Conservation (phyloP, 2,329 filamentous ascomycete genomes). For the Monilinia polystroma region DNA sequence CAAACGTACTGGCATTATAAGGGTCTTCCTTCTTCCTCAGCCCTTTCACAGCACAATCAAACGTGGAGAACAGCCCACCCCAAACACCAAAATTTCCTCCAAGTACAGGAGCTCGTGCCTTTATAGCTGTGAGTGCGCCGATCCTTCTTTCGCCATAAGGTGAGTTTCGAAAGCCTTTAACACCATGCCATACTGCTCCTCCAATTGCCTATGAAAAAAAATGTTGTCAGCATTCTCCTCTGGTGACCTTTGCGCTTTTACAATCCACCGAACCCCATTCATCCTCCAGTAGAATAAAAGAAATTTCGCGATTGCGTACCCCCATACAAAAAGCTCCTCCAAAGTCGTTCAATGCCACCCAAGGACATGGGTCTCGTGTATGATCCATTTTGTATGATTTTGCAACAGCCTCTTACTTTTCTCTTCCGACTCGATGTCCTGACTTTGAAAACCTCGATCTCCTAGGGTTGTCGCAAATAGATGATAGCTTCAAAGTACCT, state of each 20-base stretch:
- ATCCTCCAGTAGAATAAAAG: background rate
- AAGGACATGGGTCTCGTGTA: conserved; percentile 93
- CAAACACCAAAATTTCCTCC: conserved; percentile 98
- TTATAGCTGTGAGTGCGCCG: conserved; percentile 94
- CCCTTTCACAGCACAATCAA: conserved; percentile 95
- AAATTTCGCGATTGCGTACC: conserved; percentile 55
- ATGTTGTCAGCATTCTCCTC: conserved; percentile 28
- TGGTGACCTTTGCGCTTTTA: background rate
- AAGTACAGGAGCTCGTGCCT: conserved; percentile 91
- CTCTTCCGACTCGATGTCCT: background rate
- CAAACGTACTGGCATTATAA: conserved; percentile 75
- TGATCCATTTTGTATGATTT: conserved; percentile 71
- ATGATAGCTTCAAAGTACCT: background rate
- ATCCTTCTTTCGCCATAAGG: conserved; percentile 93
- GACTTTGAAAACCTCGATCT: background rate
- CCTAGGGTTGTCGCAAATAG: background rate
- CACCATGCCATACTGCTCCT: conserved; percentile 90
- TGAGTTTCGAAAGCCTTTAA: conserved; percentile 90
- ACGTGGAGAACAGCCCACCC: conserved; percentile 94
- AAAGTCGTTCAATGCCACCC: conserved; percentile 95
- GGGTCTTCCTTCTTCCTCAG: conserved; percentile 95
- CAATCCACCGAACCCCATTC: background rate
- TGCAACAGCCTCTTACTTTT: background rate
- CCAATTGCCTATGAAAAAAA: conserved; percentile 59
- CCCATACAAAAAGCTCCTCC: conserved; percentile 97